phyloP scores from a whole-genome alignment of 2,329 filamentous ascomycete species.

The Ophiostoma quercus region DNA sequence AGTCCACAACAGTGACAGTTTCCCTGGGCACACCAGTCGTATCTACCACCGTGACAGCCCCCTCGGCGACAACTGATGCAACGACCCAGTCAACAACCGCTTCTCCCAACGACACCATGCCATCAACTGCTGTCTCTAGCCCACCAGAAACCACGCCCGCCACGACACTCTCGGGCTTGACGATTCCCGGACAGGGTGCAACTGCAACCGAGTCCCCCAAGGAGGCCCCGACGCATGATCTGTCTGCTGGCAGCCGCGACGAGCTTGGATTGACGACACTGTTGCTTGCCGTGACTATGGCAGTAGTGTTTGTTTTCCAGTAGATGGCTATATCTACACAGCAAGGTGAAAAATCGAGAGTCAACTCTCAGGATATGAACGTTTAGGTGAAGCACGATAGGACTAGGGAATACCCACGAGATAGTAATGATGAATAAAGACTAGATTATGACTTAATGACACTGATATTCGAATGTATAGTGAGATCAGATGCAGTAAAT shows the following conservation, averaged over 20 bases:
- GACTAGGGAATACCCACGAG: background rate
- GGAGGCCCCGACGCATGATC: background rate
- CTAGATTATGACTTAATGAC: background rate
- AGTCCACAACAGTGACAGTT: background rate
- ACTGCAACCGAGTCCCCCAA: slow-evolving; percentile 10
- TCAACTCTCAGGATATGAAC: background rate
- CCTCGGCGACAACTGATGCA: background rate
- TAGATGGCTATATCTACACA: background rate
- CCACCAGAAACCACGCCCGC: background rate
- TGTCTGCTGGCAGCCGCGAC: background rate
- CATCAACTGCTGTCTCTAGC: background rate
- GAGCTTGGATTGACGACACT: background rate
- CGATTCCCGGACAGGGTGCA: background rate
- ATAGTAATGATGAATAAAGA: background rate
- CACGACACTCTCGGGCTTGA: background rate
- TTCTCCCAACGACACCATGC: background rate
- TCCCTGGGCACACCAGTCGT: background rate
- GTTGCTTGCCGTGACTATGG: background rate
- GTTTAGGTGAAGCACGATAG: background rate
- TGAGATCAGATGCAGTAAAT: background rate
- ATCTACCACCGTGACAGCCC: background rate
- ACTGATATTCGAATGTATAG: too few species aligned
- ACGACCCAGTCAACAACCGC: background rate
- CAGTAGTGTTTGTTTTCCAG: background rate
- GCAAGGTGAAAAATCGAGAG: background rate